These are phyloP conservation scores for Botrytis hyacinthi DNA, from an alignment of 2,329 filamentous ascomycete species.

Conservation along the genomic window DNA sequence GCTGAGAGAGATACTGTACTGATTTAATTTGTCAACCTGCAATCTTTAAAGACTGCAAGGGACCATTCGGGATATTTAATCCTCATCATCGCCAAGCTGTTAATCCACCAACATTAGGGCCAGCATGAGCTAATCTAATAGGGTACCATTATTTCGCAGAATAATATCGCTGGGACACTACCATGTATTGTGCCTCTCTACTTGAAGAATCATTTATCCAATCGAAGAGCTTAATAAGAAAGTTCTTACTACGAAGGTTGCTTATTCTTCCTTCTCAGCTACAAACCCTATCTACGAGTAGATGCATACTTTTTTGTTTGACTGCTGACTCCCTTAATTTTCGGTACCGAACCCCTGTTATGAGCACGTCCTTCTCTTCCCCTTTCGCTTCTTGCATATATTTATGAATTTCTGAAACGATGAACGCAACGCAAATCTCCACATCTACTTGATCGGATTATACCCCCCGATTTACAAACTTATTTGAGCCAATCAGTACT, in stretches of 20 bases:
- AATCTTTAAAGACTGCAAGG: not conserved
- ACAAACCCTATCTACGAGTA: not conserved
- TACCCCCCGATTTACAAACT: not conserved
- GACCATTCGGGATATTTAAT: not conserved
- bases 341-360: constrained; percentile 3
- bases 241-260: not conserved
- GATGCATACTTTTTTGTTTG: not conserved
- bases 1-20: not conserved
- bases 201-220: not conserved
- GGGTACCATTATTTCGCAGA: not conserved
- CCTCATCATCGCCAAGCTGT: not conserved
- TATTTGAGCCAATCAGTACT: not conserved
- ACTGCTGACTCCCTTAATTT: not conserved
- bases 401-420: not conserved
- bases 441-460: not conserved
- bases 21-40: not conserved
- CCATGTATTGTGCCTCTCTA: not conserved
- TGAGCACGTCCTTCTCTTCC: not conserved
- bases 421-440: not conserved
- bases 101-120: constrained; percentile 4
- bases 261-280: not conserved
- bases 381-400: not conserved
- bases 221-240: not conserved
- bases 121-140: not conserved
- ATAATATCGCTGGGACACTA: not conserved